Percentiles rank a stretch among this genome's conserved stretches.
Conservation (phyloP, 768 basidiomycete genomes). For the Boletus eberwhitei region DNA sequence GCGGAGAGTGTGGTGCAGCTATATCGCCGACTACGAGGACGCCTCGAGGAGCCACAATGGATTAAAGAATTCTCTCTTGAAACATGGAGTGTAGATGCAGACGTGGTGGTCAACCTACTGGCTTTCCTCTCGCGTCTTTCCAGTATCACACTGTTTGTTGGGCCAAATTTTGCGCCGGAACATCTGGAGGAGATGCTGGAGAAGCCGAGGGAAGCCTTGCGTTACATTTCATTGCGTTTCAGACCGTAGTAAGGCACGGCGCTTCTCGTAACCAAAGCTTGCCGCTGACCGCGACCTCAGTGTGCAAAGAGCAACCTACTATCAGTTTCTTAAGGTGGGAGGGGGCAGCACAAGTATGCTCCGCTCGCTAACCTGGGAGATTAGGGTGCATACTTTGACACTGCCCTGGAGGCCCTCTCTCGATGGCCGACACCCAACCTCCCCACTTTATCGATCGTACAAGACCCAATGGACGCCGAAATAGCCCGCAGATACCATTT, state of each 20-base stretch:
- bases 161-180: conserved; percentile 75
- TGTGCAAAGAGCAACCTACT: conserved; percentile 72
- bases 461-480: conserved; percentile 54
- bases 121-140: conserved; percentile 49
- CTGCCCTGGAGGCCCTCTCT: conserved; percentile 57
- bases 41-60: conserved; percentile 33
- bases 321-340: conserved; percentile 71
- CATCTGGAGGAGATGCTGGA: conserved; percentile 70
- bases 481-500: conserved; percentile 40
- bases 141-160: conserved; percentile 62
- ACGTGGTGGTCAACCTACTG: conserved; percentile 70
- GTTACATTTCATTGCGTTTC: conserved; percentile 65
- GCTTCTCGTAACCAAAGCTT: neutral
- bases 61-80: conserved; percentile 52
- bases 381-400: conserved; percentile 84
- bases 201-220: conserved; percentile 44
- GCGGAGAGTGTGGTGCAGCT: conserved; percentile 53
- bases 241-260: conserved; percentile 67
- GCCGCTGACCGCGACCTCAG: conserved; percentile 26
- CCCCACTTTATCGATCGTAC: conserved; percentile 56
- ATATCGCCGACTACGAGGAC: conserved; percentile 50
- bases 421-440: conserved; percentile 53
- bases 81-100: conserved; percentile 71
- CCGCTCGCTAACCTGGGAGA: neutral
- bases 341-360: neutral